phyloP scores from a whole-genome alignment of 2,329 filamentous ascomycete species.

The Beauveria australis region DNA sequence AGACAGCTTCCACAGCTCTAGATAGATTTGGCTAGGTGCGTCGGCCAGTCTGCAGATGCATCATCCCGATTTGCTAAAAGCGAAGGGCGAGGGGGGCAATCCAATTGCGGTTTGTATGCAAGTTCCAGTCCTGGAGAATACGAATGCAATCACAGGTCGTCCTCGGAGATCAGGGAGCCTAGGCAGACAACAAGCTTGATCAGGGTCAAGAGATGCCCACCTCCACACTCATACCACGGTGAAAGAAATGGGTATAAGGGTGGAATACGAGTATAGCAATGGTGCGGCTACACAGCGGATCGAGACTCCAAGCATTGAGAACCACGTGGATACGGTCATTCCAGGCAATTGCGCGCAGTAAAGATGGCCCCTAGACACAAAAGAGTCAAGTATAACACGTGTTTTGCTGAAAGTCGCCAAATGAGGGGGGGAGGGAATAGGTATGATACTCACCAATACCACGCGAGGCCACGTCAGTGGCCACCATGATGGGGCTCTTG shows the following conservation, averaged over 20 bases:
- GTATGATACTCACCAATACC: conserved; percentile 95
- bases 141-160: conserved; percentile 43
- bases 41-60: conserved; percentile 40
- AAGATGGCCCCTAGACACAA: conserved; percentile 80
- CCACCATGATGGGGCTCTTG: conserved; percentile 99
- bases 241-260: conserved; percentile 55
- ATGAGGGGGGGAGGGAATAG: conserved; percentile 34
- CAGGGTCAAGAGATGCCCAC: conserved; percentile 66
- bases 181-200: conserved; percentile 56
- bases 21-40: conserved; percentile 28
- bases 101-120: conserved; percentile 50
- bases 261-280: conserved; percentile 64
- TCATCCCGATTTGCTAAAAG: conserved; percentile 26
- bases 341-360: conserved; percentile 89
- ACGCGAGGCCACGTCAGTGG: conserved; percentile 98
- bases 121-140: conserved; percentile 33
- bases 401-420: conserved; percentile 50
- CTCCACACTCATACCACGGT: conserved; percentile 66
- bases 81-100: conserved; percentile 50
- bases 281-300: conserved; percentile 59
- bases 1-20: conserved; percentile 10
- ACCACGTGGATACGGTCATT: conserved; percentile 76
- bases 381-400: conserved; percentile 73
- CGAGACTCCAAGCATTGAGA: conserved; percentile 77
- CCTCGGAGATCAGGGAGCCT: conserved; percentile 48